Percentiles rank a stretch among this genome's conserved stretches.
phyloP scores from a whole-genome alignment of 176 grass and related monocot species.

The Eragrostis curvula region DNA sequence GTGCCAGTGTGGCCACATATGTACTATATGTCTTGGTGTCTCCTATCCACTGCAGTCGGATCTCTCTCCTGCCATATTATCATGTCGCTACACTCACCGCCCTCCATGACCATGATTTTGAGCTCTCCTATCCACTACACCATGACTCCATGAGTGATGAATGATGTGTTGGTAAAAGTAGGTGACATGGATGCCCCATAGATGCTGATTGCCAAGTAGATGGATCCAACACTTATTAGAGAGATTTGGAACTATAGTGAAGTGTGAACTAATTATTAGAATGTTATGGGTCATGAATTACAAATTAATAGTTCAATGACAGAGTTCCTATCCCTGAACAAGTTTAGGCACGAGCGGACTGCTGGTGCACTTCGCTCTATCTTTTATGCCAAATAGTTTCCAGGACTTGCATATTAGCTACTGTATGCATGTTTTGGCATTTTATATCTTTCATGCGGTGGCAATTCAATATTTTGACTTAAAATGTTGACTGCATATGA shows the following conservation, averaged over 20 bases:
- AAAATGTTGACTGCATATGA: slow-evolving; percentile 25
- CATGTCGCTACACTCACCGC: background rate
- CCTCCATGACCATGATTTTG: background rate
- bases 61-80: background rate
- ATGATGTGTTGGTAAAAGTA: background rate
- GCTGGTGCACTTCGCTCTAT: slow-evolving; percentile 4
- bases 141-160: background rate
- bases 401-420: background rate
- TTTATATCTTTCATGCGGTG: background rate
- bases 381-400: background rate
- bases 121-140: background rate
- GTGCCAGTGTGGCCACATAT: no score
- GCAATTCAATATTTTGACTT: slow-evolving; percentile 17
- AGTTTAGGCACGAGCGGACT: background rate
- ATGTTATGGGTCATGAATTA: background rate
- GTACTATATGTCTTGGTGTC: no score
- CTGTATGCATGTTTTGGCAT: background rate
- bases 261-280: background rate
- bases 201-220: background rate
- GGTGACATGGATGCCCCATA: background rate
- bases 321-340: background rate
- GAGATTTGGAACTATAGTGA: background rate
- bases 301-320: background rate
- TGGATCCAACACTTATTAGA: slow-evolving; percentile 3
- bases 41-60: no score